These are phyloP conservation scores for Colletotrichum nymphaeae DNA, from an alignment of 2,329 filamentous ascomycete genomes.

Conservation along the genomic window DNA sequence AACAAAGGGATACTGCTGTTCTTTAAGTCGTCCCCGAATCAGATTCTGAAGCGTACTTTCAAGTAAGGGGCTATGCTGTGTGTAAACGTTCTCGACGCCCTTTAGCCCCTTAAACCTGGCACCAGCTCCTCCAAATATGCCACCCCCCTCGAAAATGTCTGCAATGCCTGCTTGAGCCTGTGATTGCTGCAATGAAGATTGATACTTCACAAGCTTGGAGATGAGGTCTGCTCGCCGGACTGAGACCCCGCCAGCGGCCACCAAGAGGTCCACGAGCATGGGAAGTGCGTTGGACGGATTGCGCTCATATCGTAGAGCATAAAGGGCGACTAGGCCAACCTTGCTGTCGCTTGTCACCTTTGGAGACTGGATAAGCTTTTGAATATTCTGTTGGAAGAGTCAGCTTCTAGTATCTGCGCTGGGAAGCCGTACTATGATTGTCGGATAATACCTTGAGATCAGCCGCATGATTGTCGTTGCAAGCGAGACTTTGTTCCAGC, in stretches of 20 bases:
- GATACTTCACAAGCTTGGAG: constrained; percentile 84
- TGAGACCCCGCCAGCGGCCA: constrained; percentile 84
- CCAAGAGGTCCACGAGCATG: constrained; percentile 87
- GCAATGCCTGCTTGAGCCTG: constrained; percentile 83
- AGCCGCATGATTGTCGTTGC: constrained; percentile 91
- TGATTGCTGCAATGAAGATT: constrained; percentile 84
- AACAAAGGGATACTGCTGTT: constrained; percentile 92
- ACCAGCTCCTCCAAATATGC: constrained; percentile 89
- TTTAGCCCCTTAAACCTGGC: constrained; percentile 94
- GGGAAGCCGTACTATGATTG: background rate
- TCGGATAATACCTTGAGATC: constrained; percentile 80
- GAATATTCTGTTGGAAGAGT: constrained; percentile 71
- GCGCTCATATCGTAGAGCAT: constrained; percentile 91
- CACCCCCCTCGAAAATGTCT: constrained; percentile 90
- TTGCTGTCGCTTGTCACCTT: constrained; percentile 85
- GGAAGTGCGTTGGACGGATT: constrained; percentile 85
- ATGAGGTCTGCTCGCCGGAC: constrained; percentile 82
- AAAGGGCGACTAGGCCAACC: constrained; percentile 90
- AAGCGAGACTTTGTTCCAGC: constrained; percentile 94
- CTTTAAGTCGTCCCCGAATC: constrained; percentile 89
- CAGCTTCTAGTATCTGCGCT: background rate
- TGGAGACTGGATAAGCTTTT: constrained; percentile 85
- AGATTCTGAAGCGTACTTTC: constrained; percentile 91
- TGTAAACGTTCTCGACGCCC: constrained; percentile 98
- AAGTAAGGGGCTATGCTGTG: constrained; percentile 91